A percentile compares a stretch with the other conserved stretches of the same genome.
Conservation (phyloP, 2,329 filamentous ascomycete genomes). For the Arthrobotrys megalospora region DNA sequence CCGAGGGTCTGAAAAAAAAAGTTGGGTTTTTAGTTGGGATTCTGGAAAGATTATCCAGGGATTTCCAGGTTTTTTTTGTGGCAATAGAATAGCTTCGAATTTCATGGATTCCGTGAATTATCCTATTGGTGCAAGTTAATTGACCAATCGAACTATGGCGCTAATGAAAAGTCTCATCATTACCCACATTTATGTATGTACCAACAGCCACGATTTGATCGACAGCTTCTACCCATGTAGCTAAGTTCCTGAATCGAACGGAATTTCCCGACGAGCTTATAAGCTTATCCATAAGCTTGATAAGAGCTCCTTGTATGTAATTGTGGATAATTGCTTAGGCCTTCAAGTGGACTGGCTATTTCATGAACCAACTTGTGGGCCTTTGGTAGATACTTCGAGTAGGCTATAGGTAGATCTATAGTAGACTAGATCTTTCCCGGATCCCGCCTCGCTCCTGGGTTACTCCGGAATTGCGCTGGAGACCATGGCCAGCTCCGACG, state of each 20-base stretch:
- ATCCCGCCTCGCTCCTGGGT: too few relatives aligned
- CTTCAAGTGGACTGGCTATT: too few relatives aligned
- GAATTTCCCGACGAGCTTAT: background rate
- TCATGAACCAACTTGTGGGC: too few relatives aligned
- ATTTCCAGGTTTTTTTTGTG: background rate
- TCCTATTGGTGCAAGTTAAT: constrained; percentile 14
- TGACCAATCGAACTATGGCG: background rate
- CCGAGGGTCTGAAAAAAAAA: background rate
- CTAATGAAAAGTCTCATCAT: background rate
- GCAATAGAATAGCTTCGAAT: background rate
- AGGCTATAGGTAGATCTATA: too few relatives aligned
- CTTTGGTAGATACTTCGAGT: too few relatives aligned
- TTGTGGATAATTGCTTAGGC: too few relatives aligned
- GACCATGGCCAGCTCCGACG: too few relatives aligned
- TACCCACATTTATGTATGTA: too few relatives aligned
- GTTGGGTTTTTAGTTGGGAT: background rate
- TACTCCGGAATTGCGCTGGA: too few relatives aligned
- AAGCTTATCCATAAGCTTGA: constrained; percentile 6
- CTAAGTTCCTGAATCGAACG: background rate
- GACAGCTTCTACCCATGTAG: background rate
- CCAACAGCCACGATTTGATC: too few relatives aligned
- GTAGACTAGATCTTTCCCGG: too few relatives aligned
- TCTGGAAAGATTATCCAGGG: background rate
- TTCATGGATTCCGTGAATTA: constrained; percentile 7
- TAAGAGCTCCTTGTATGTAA: background rate